Conservation (phyloP, 116 monocot species). For the Posidonia oceanica region DNA sequence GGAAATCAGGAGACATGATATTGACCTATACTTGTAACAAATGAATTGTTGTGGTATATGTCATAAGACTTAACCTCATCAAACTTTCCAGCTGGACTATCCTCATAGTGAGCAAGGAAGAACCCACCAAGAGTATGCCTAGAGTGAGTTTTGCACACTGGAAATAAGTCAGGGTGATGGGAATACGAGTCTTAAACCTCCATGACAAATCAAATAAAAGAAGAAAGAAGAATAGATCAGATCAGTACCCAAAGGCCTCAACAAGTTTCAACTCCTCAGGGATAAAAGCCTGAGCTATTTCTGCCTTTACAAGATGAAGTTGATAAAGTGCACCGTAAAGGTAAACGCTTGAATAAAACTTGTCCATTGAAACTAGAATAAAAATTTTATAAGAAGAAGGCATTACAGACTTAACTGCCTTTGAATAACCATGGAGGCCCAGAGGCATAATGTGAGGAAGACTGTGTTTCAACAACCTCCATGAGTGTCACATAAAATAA, state of each 20-base stretch:
- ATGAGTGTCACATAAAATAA: neutral
- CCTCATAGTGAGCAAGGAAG: slow-evolving; percentile 86
- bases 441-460: slow-evolving; percentile 26
- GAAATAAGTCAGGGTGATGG: too few species aligned
- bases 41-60: too few species aligned
- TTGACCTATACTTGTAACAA: neutral
- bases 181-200: too few species aligned
- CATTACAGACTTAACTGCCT: slow-evolving; percentile 50
- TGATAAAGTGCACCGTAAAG: slow-evolving; percentile 72
- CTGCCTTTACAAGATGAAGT: slow-evolving; percentile 82
- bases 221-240: too few species aligned
- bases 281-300: slow-evolving; percentile 57
- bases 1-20: neutral
- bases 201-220: too few species aligned
- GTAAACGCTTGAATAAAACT: neutral
- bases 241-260: slow-evolving; percentile 76
- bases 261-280: slow-evolving; percentile 79
- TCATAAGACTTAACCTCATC: slow-evolving; percentile 53
- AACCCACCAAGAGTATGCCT: slow-evolving; percentile 26
- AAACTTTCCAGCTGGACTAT: slow-evolving; percentile 79
- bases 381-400: neutral
- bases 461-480: neutral
- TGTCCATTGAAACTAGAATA: neutral
- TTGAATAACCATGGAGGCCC: slow-evolving; percentile 83
- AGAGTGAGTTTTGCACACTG: too few species aligned